phyloP scores from a whole-genome alignment of 129 eudicot genomes.

The Helianthus annuus region DNA sequence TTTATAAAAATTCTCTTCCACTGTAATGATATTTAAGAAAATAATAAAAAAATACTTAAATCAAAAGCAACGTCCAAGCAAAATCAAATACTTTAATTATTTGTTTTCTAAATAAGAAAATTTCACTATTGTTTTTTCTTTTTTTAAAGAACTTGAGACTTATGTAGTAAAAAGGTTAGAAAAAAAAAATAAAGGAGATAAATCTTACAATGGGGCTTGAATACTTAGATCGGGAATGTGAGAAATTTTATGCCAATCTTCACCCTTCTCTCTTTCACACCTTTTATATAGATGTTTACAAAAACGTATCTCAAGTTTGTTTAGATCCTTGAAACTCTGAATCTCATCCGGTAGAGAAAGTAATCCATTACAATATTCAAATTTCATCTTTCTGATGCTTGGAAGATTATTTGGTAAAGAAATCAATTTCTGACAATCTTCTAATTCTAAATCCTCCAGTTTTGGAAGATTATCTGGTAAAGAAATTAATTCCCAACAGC shows the following conservation, averaged over 20 bases:
- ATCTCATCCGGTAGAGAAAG: slow-evolving; percentile 2
- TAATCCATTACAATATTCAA: not conserved
- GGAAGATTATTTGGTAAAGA: not conserved
- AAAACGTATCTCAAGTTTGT: not conserved
- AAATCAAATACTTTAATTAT: no score
- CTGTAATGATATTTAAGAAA: no score
- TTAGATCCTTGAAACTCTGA: slow-evolving; percentile 2
- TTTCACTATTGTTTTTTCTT: no score
- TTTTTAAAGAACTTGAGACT: no score
- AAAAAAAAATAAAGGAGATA: no score
- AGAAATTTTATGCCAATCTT: slow-evolving; percentile 21
- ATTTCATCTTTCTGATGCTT: not conserved
- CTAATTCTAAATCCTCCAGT: not conserved
- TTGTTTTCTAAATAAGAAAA: no score
- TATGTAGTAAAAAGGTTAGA: no score
- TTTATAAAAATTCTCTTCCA: no score
- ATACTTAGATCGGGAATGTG: not conserved
- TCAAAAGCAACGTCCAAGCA: no score
- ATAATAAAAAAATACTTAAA: no score
- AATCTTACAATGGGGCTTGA: no score
- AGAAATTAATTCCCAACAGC: not conserved
- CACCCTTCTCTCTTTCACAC: slow-evolving; percentile 14
- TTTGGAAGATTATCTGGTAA: not conserved
- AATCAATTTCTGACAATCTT: not conserved
- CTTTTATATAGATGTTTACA: not conserved